Base-by-base conservation (phyloP, 305 asterid species). In the Rubia balearica region DNA sequence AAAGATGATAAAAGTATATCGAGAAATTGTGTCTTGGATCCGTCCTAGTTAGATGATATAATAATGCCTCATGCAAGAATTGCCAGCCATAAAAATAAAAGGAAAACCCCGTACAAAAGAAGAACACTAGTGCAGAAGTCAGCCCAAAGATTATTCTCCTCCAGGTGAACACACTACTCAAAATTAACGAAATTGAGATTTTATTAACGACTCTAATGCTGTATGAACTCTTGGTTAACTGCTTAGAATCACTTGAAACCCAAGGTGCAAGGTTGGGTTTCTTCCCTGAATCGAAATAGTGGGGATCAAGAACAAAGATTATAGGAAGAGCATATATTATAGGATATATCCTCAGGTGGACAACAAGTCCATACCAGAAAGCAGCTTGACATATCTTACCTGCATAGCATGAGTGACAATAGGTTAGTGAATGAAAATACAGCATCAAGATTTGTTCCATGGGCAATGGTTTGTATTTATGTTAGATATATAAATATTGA, bases 21-120 rank as follows among this genome's bases (percentile, higher is more conserved):
- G 98, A 93, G 70, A 93, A 93, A 76, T 93, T 90, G 82, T 93
- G 97, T 45, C 98, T 91, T 53, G 96, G 97, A 78, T 93, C 98
- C 40, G 96, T 88, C 49, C 98, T 96, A 14, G 92, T 90, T 65
- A 93, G 94, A 74, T 93, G 97, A 83, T 90, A 93, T 27, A 93
- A 81, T 73, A 93, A 76, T 0, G 97, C 96, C 85, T 93, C 96
- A 21, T 90, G 76, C 87, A 93, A 81, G 88, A 90, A 93, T 51
- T 89, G 91, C 97, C 96, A 93, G 69, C 92, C 92, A 61, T 93
- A 93, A 12, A 89, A 62, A 74, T 78, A 77, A 81, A 84, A 93
- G 74, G 83, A 86, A 69, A 85, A 56, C 43, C 92, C 96, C 0
- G 94, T 93, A 38, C 85, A 82, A 75, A 81, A 53, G 81, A 90